Conservation (phyloP, 371 early-diverging fungal genomes). For the Mucor lusitanicus region DNA sequence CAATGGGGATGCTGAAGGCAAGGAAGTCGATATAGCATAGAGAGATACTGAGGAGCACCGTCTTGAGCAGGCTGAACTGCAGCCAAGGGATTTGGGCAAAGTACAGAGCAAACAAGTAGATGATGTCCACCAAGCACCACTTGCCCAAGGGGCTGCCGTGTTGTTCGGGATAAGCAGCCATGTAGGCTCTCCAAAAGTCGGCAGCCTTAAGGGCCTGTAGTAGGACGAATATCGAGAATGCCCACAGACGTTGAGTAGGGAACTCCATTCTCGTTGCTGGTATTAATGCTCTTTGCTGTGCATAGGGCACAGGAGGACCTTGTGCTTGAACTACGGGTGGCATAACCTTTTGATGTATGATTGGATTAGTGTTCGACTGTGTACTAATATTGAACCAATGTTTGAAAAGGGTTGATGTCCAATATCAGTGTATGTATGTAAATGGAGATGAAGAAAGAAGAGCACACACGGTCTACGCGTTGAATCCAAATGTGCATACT, state of each 20-base stretch:
- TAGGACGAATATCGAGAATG: conserved; percentile 32
- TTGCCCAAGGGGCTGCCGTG: conserved; percentile 25
- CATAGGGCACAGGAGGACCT: conserved; percentile 10
- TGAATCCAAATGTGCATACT: background rate
- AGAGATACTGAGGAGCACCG: conserved; percentile 17
- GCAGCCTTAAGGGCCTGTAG: conserved; percentile 37
- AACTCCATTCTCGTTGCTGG: conserved; percentile 42
- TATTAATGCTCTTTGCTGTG: conserved; percentile 38
- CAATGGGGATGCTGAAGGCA: conserved; percentile 35
- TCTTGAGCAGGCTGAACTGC: conserved; percentile 40
- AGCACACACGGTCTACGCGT: conserved; percentile 10
- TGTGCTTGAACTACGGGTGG: conserved; percentile 8
- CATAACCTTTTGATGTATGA: conserved; percentile 1
- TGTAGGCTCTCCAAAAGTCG: conserved; percentile 25
- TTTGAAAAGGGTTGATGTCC: background rate
- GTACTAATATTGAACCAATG: background rate
- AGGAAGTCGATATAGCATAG: conserved; percentile 22
- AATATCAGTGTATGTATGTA: background rate
- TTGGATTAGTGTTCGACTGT: background rate
- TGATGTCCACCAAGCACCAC: conserved; percentile 37
- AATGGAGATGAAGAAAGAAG: background rate
- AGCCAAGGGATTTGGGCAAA: conserved; percentile 51
- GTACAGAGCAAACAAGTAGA: conserved; percentile 34
- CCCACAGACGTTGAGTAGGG: conserved; percentile 47
- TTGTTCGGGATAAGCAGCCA: conserved; percentile 33